A percentile compares a stretch with the other conserved stretches of the same genome.
Evolutionary conservation across 495 filamentous ascomycete species (phyloP).

Genomic region (Penicillium canariense): DNA sequence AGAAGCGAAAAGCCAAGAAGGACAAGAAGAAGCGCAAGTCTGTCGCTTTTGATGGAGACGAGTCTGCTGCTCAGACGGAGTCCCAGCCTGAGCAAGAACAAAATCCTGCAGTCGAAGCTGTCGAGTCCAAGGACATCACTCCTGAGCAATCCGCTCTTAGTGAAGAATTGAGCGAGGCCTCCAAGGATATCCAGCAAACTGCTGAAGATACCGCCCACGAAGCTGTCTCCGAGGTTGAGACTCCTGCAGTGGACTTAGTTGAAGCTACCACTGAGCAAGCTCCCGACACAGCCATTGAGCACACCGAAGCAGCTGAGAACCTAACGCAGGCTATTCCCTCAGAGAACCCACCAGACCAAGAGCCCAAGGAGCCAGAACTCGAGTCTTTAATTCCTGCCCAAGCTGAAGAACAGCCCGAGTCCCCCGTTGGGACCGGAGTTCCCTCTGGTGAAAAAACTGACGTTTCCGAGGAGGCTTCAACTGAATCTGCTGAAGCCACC

Average conservation of each 20-base stretch:
- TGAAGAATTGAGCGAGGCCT: constrained; percentile 4
- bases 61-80: background rate
- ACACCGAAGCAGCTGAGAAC: background rate
- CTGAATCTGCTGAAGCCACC: too few relatives aligned
- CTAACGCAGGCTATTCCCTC: background rate
- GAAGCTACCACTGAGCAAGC: background rate
- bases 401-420: constrained; percentile 1
- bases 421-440: background rate
- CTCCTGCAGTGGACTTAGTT: constrained; percentile 5
- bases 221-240: background rate
- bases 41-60: constrained; percentile 11
- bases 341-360: background rate
- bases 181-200: background rate
- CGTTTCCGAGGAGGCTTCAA: constrained; percentile 9
- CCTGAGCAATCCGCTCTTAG: background rate
- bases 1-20: constrained; percentile 37
- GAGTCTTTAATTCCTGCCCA: background rate
- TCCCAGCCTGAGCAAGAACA: constrained; percentile 1
- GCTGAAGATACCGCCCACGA: constrained; percentile 1
- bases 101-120: background rate
- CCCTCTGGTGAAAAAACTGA: constrained; percentile 5
- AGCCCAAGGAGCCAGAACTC: background rate
- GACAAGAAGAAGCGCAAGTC: constrained; percentile 35
- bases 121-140: background rate
- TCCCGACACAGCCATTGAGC: background rate